Conservation (phyloP, 2,329 filamentous ascomycete species). For the Alternaria dauci region DNA sequence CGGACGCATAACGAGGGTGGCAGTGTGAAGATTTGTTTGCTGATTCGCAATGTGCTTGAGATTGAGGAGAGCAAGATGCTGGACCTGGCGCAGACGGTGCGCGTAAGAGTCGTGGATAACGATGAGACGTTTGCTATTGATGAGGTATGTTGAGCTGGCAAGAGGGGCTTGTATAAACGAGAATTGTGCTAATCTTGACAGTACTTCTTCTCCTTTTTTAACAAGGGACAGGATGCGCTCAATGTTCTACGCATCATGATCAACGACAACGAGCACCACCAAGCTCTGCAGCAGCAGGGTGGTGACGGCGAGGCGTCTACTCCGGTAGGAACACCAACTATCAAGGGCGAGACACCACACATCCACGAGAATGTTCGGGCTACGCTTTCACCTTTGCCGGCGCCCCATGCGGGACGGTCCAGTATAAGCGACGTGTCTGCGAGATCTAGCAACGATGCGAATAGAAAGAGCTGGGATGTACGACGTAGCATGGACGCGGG, state of each 20-base stretch:
- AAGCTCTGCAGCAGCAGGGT: constrained; percentile 20
- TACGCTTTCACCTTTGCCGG: constrained; percentile 55
- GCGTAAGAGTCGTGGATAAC: constrained; percentile 90
- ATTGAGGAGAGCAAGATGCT: constrained; percentile 91
- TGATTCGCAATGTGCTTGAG: constrained; percentile 87
- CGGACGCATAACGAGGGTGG: constrained; percentile 95
- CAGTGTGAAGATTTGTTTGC: constrained; percentile 93
- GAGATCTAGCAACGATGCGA: constrained; percentile 51
- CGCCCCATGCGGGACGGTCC: constrained; percentile 40
- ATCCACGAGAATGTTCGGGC: constrained; percentile 54
- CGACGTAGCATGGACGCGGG: constrained; percentile 51
- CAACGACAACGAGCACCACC: constrained; percentile 65
- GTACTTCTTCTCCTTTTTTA: constrained; percentile 98
- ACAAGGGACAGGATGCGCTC: constrained; percentile 82
- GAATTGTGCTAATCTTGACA: constrained; percentile 49
- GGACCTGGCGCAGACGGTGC: constrained; percentile 92
- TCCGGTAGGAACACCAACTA: constrained; percentile 27
- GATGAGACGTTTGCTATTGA: constrained; percentile 95
- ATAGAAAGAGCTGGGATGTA: constrained; percentile 52
- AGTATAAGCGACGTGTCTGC: constrained; percentile 55
- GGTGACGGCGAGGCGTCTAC: constrained; percentile 22
- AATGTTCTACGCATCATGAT: constrained; percentile 77
- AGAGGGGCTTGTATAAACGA: background rate
- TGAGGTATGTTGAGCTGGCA: constrained; percentile 65
- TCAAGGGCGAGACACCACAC: constrained; percentile 32